These are phyloP conservation scores for Aspergillus versicolor DNA, from an alignment of 2,329 filamentous ascomycete species.

Conservation along the genomic window DNA sequence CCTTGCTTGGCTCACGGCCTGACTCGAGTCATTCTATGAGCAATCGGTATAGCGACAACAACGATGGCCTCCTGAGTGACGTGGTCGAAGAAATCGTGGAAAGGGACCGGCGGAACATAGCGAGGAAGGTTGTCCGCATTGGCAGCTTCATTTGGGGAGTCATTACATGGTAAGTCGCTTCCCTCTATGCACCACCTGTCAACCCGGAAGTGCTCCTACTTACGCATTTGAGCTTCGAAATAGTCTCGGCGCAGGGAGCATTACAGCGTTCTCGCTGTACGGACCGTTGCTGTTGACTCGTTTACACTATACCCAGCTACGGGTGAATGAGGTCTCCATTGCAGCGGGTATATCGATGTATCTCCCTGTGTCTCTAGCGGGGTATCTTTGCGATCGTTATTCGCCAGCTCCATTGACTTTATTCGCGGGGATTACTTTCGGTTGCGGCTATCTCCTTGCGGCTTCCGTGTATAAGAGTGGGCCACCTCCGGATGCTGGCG, in stretches of 20 bases:
- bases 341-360: constrained; percentile 86
- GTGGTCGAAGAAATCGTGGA: constrained; percentile 61
- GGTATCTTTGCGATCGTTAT: constrained; percentile 86
- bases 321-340: constrained; percentile 88
- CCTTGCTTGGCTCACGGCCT: constrained; percentile 29
- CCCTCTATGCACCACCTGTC: neutral
- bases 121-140: constrained; percentile 53
- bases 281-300: constrained; percentile 84
- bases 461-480: constrained; percentile 71
- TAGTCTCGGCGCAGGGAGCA: constrained; percentile 80
- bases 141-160: constrained; percentile 61
- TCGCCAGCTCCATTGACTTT: constrained; percentile 76
- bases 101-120: constrained; percentile 56
- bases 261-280: constrained; percentile 92
- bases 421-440: constrained; percentile 71
- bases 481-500: constrained; percentile 51
- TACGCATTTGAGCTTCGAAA: neutral
- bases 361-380: constrained; percentile 83
- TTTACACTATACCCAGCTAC: constrained; percentile 83
- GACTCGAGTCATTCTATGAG: constrained; percentile 21
- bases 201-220: neutral
- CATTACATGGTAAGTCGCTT: constrained; percentile 52
- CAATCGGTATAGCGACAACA: constrained; percentile 19
- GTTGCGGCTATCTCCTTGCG: constrained; percentile 77
- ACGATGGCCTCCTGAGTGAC: constrained; percentile 56